Conservation (phyloP, 2,329 filamentous ascomycete species). For the Fusarium tjaetaba region DNA sequence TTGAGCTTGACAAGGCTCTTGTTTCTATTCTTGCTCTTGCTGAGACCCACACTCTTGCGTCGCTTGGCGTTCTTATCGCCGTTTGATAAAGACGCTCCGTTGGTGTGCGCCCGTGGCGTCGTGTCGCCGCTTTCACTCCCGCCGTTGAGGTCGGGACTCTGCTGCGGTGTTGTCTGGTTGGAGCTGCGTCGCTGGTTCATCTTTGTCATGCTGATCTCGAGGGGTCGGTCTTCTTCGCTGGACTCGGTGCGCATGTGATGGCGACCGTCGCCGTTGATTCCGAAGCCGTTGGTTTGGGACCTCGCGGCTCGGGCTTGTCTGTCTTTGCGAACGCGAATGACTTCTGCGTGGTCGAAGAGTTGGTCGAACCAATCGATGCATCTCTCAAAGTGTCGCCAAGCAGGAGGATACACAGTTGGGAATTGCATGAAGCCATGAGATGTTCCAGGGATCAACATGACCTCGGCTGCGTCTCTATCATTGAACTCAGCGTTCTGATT, state of each 20-base stretch:
- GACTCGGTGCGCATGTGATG: constrained; percentile 61
- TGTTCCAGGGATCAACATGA: constrained; percentile 86
- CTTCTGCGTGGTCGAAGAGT: constrained; percentile 69
- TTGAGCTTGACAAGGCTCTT: constrained; percentile 63
- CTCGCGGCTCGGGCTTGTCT: constrained; percentile 20
- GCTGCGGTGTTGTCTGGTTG: constrained; percentile 29
- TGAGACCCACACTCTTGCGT: constrained; percentile 41
- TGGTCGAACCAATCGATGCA: constrained; percentile 85
- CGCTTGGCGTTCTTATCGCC: constrained; percentile 43
- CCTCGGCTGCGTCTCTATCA: constrained; percentile 66
- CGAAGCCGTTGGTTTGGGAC: constrained; percentile 18
- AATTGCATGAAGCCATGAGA: constrained; percentile 96
- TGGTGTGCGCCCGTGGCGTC: constrained; percentile 17
- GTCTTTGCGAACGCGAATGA: constrained; percentile 46
- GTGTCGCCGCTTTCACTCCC: constrained; percentile 35
- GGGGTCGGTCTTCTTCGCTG: constrained; percentile 80
- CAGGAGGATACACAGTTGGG: constrained; percentile 85
- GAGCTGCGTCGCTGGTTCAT: constrained; percentile 50
- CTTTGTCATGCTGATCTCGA: constrained; percentile 80
- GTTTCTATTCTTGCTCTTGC: constrained; percentile 54
- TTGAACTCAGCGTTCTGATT: constrained; percentile 50
- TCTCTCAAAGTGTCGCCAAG: constrained; percentile 85
- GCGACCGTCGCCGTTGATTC: constrained; percentile 39
- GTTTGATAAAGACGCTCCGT: constrained; percentile 27
- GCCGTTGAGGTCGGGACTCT: constrained; percentile 16